Evolutionary conservation across 2,329 filamentous ascomycete species (phyloP), one percentile per base, ranked within the genome.

Genomic region (Podosphaera fusca): DNA sequence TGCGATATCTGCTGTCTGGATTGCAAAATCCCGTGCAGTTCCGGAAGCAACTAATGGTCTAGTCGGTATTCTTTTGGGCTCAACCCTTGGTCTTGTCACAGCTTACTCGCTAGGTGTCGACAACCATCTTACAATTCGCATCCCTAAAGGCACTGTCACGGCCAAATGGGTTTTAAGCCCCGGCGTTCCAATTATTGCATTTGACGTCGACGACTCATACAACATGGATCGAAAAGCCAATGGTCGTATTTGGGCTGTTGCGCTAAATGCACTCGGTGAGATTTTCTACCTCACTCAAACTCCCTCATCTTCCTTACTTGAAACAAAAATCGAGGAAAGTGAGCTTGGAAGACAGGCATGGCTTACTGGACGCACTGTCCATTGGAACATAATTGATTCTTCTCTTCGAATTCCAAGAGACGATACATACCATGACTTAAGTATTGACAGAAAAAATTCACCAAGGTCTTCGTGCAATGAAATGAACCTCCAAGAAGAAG

Each of bases 261-360:
- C 81, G n/a, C 70, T 98, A 56, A 98, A 98, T 67, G 90, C 92
- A 0, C 73, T 98, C 7, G 92, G 92, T 1, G 92, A 98, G 68
- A 73, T 95, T 0, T 96, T 84, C 68, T 95, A 90, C 63, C 73
- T 96, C 1, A 84, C 78, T 1, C 81, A 86, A 54, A 74, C 82
- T 5, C 87, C 87, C 0, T 74, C 69, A 33, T 74, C 75, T 40
- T 72, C 76, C 29, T 72, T 77, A 6, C 63, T 73, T 3, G 71
- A 73, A 40, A 67, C 70, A 2, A 68, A 64, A 21, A 55, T 69
- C n/a, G 64, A 66, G 63, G 63, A 75, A 64, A 73, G 82, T 40
- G 75, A 84, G 57, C 66, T 75, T 14, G 78, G 83, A 59, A 79
- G 77, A 60, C 72, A 81, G 60, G 85, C 87, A 12, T 95, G 90